Percentiles rank a stretch among this genome's conserved stretches.
Evolutionary conservation across 2,329 filamentous ascomycete species (phyloP).

Genomic region (Cladosporium cucumerinum): DNA sequence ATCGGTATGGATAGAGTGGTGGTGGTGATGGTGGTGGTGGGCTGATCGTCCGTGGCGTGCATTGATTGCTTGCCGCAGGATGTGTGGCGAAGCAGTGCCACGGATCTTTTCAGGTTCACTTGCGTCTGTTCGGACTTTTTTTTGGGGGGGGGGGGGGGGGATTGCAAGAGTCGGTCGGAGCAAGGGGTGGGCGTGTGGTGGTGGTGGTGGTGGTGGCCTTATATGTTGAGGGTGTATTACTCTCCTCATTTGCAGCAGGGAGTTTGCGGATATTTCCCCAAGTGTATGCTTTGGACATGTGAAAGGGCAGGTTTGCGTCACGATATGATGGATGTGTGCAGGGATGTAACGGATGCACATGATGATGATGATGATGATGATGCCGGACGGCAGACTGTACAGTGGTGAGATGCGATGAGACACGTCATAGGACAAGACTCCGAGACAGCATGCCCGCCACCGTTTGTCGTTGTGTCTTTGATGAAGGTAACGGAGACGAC

Average conservation of each 20-base stretch:
- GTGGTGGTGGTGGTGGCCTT: not conserved
- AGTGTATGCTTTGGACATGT: not conserved
- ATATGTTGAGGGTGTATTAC: not conserved
- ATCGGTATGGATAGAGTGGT: too few relatives aligned
- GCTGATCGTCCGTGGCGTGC: not conserved
- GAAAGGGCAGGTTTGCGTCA: constrained; percentile 1
- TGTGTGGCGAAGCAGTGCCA: not conserved
- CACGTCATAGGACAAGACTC: not conserved
- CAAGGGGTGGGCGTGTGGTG: not conserved
- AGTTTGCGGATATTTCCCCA: not conserved
- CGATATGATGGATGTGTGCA: too few relatives aligned
- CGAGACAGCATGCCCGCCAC: not conserved
- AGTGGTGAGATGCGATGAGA: not conserved
- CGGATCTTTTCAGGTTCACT: not conserved
- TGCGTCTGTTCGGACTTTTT: not conserved
- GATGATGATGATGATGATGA: not conserved
- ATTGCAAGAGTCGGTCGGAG: not conserved
- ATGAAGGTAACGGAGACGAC: not conserved
- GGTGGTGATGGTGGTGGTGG: not conserved
- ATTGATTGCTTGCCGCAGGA: not conserved
- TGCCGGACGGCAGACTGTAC: not conserved
- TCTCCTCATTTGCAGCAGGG: not conserved
- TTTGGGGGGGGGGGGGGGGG: too few relatives aligned
- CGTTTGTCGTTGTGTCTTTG: not conserved
- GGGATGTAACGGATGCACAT: too few relatives aligned